These are phyloP conservation scores for Circinella minor DNA, from an alignment of 371 early-diverging fungal species.

Conservation along the genomic window DNA sequence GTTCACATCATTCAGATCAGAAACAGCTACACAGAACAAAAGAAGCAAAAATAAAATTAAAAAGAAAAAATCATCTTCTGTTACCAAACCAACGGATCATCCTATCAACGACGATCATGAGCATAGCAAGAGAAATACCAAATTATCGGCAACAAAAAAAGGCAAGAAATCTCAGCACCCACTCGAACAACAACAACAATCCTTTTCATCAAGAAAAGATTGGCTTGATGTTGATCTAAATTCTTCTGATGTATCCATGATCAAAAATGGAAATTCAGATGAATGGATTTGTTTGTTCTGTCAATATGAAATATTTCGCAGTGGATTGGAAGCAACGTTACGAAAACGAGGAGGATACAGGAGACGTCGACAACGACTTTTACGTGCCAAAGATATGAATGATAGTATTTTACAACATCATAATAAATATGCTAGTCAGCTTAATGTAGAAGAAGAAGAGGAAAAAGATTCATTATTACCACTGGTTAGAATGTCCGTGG, in stretches of 20 bases:
- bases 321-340: conserved; percentile 12
- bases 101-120: background rate
- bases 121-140: background rate
- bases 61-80: background rate
- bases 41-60: background rate
- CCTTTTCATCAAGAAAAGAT: background rate
- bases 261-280: conserved; percentile 17
- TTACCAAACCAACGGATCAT: background rate
- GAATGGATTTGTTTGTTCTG: conserved; percentile 27
- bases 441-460: background rate
- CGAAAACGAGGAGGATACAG: conserved; percentile 11
- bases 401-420: background rate
- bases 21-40: background rate
- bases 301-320: conserved; percentile 24
- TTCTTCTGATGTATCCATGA: conserved; percentile 15
- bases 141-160: conserved; percentile 3
- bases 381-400: background rate
- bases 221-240: conserved; percentile 6
- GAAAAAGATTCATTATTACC: background rate
- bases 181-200: background rate
- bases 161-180: conserved; percentile 14
- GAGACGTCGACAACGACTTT: background rate
- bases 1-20: background rate
- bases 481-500: background rate
- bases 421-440: background rate